Evolutionary conservation across 2,329 filamentous ascomycete genomes (phyloP), one percentile per base, ranked within the genome.

Genomic region (Penicillium sp.): DNA sequence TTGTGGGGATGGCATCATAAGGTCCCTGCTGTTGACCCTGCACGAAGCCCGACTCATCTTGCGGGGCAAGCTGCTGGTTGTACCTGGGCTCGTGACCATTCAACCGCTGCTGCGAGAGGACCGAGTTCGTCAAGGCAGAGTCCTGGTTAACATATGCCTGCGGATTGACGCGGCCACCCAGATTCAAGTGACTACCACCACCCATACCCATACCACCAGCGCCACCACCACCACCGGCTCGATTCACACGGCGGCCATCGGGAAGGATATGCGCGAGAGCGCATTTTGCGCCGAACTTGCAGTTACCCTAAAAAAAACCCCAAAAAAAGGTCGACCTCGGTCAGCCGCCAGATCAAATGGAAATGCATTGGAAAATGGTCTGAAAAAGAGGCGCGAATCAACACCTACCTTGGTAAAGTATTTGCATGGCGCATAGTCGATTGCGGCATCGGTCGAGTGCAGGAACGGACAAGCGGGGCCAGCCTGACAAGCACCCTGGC

Each of bases 271-370:
- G 95, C 68, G 96, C 92, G 75, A 98, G 92, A 74, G 94, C 94
- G 83, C 95, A 99, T 80, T 98, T 98, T 66, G 92, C 91, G 65
- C 95, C 95, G 77, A 98, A 99, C 79, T 98, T 98, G 88, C 95
- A 99, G 80, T 97, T 97, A 69, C 95, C 95, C 92, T 97, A 72
- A 6, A 22, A 15, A 30, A 15, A 13, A 56, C 3, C 26, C 3
- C 3, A 47, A 45, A 47, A 40, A 57, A 51, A 57, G 60, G 56
- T 72, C 66, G 15, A 28, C 70, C 74, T 73, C 62, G 69, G 64
- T 51, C 47, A 51, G 47, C 30, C 58, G 38, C 42, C 56, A 26
- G 42, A 59, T 8, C 37, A 15, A 44, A 56, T 37, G 40, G 55
- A 40, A 60, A 28, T 37, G 37, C 19, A 28, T 17, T 19, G 12